Evolutionary conservation across 2,329 filamentous ascomycete genomes (phyloP), one percentile per base, ranked within the genome.

Genomic region (Colletotrichum aenigma): DNA sequence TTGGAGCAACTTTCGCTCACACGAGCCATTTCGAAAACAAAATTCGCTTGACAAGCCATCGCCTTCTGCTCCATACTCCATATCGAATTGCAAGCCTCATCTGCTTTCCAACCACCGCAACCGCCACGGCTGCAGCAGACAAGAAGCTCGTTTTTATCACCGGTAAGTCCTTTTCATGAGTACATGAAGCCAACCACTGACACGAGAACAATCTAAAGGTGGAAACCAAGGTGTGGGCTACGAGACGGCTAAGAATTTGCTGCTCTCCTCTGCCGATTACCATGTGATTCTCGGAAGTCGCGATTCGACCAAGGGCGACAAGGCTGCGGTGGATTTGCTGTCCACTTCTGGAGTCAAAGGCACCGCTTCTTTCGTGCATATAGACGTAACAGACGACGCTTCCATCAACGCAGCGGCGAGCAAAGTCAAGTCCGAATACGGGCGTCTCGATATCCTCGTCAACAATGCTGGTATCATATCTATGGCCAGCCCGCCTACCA

Each of bases 251-350:
- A 68, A 68, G 21, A 68, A 68, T 21, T 12, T 68, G 4, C n/a
- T 68, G 5, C 21, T 56, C 8, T 26, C 52, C 4, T 56, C 48
- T 38, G 21, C 80, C 26, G 68, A 71, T n/a, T 82, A 81, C 74
- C 82, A 83, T 60, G 81, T 85, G 30, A 76, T 85, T 13, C 79
- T 85, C 6, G 83, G 82, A 4, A 79, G 80, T 0, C 81, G 83
- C 9, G 79, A 83, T 68, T 21, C 43, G 21, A 55, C 76, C 24
- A 77, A 76, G 1, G 82, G 82, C 0, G 77, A 80, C n/a, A 69
- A 77, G 2, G 79, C 80, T 4, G 55, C 24, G 4, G 34, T 21
- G 18, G 24, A 61, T 26, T 34, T 60, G 10, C n/a, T 13, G 26
- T 48, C 34, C 4, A 48, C 34, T 13, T 21, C 32, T 12, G 34